Percentiles rank a stretch among this genome's conserved stretches.
phyloP scores from a whole-genome alignment of 345 rosid species.

The Barbarea vulgaris region DNA sequence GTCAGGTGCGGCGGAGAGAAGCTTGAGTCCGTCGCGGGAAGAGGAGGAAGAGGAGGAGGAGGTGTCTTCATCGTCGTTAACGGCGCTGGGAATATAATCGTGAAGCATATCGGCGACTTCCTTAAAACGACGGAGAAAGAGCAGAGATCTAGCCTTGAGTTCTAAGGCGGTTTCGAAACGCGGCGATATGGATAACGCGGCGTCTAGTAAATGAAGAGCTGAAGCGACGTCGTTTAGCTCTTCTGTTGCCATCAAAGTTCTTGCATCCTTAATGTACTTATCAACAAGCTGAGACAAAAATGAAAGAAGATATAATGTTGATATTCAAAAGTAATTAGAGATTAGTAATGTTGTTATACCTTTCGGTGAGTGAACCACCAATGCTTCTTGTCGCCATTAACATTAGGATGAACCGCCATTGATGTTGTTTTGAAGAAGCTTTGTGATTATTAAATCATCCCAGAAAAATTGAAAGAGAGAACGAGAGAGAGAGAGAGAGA shows the following conservation, averaged over 20 bases:
- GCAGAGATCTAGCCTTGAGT: conserved; percentile 44
- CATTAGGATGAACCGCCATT: conserved; percentile 43
- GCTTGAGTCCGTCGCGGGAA: conserved; percentile 48
- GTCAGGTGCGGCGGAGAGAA: conserved; percentile 52
- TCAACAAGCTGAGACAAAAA: conserved; percentile 61
- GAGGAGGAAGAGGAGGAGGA: conserved; percentile 29
- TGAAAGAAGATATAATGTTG: not conserved
- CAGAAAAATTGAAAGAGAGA: not conserved
- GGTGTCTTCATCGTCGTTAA: conserved; percentile 52
- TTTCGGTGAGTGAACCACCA: conserved; percentile 95
- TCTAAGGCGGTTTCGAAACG: conserved; percentile 54
- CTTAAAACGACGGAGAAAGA: conserved; percentile 37
- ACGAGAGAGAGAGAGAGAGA: conserved; percentile 28
- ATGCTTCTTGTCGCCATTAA: conserved; percentile 62
- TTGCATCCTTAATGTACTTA: conserved; percentile 76
- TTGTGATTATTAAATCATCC: conserved; percentile 7
- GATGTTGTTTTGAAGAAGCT: not conserved
- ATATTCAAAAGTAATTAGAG: not conserved
- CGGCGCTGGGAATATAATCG: conserved; percentile 75
- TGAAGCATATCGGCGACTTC: conserved; percentile 57
- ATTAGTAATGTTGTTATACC: conserved; percentile 46
- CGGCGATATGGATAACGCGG: conserved; percentile 70
- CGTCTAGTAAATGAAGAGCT: conserved; percentile 73
- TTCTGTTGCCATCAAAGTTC: conserved; percentile 61
- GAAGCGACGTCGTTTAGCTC: conserved; percentile 62